These are phyloP conservation scores for Smittium mucronatum DNA, from an alignment of 371 early-diverging fungal genomes.

Conservation along the genomic window DNA sequence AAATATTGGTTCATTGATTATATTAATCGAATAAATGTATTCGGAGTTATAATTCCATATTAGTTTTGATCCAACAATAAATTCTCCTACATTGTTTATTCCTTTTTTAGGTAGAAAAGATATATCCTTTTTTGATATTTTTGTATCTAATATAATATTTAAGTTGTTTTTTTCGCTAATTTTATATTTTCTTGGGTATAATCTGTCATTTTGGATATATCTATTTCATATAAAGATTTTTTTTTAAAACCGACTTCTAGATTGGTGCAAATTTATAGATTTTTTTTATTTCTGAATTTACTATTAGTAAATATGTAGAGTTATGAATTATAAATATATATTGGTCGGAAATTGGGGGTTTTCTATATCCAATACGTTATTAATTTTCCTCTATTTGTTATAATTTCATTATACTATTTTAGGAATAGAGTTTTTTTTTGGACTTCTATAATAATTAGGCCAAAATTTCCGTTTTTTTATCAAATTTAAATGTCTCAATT, in stretches of 20 bases:
- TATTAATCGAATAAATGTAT: background rate
- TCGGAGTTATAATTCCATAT: background rate
- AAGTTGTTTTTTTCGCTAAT: background rate
- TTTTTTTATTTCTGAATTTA: background rate
- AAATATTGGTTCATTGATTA: background rate
- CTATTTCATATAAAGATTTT: background rate
- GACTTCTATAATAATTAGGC: background rate
- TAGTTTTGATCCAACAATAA: background rate
- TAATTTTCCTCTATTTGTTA: background rate
- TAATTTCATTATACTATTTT: background rate
- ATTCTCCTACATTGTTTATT: background rate
- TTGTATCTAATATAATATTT: background rate
- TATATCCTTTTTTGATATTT: background rate
- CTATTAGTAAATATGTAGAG: background rate
- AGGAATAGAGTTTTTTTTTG: slow-evolving; percentile 2
- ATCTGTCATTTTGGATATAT: background rate
- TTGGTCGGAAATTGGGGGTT: background rate
- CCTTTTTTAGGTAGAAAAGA: background rate
- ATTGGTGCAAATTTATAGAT: background rate
- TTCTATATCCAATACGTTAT: background rate
- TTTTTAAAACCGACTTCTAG: background rate
- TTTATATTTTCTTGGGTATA: background rate
- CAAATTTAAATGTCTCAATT: slow-evolving; percentile 3
- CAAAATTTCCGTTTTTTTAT: background rate
- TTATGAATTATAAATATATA: background rate